phyloP scores from a whole-genome alignment of 106 monocot species.

The Acorus calamus region DNA sequence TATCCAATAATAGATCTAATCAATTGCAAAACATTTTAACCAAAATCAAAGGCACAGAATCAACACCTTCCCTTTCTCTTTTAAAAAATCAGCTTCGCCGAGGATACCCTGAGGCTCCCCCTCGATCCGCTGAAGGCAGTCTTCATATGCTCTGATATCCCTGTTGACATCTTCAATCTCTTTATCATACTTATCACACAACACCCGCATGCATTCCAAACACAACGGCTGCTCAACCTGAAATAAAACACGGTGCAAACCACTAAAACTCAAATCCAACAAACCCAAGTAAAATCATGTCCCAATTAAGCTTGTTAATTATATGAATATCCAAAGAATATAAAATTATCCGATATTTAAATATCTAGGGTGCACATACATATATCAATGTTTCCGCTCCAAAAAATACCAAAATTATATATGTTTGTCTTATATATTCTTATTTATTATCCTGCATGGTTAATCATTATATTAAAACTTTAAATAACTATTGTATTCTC shows the following conservation, averaged over 20 bases:
- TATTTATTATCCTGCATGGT: too few relatives aligned
- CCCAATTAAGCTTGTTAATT: too few relatives aligned
- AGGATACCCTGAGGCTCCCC: slow-evolving; percentile 49
- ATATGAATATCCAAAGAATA: too few relatives aligned
- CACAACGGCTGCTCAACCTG: slow-evolving; percentile 96
- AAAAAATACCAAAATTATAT: too few relatives aligned
- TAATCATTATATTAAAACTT: too few relatives aligned
- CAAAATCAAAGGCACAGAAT: not conserved
- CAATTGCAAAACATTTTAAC: not conserved
- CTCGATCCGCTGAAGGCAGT: slow-evolving; percentile 59
- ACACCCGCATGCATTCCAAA: slow-evolving; percentile 86
- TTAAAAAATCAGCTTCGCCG: slow-evolving; percentile 69
- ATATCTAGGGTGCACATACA: too few relatives aligned
- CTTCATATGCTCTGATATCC: slow-evolving; percentile 91
- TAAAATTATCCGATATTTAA: too few relatives aligned
- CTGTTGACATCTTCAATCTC: slow-evolving; percentile 90
- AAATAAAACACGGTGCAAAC: not conserved
- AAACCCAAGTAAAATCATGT: too few relatives aligned
- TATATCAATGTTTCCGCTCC: too few relatives aligned
- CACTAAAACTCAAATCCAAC: too few relatives aligned
- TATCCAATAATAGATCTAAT: not conserved
- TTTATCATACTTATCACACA: slow-evolving; percentile 86
- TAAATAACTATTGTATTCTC: too few relatives aligned
- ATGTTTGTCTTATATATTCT: too few relatives aligned
- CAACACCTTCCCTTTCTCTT: slow-evolving; percentile 80